Evolutionary conservation across 768 basidiomycete genomes (phyloP).

Genomic region (Megacollybia marginata): DNA sequence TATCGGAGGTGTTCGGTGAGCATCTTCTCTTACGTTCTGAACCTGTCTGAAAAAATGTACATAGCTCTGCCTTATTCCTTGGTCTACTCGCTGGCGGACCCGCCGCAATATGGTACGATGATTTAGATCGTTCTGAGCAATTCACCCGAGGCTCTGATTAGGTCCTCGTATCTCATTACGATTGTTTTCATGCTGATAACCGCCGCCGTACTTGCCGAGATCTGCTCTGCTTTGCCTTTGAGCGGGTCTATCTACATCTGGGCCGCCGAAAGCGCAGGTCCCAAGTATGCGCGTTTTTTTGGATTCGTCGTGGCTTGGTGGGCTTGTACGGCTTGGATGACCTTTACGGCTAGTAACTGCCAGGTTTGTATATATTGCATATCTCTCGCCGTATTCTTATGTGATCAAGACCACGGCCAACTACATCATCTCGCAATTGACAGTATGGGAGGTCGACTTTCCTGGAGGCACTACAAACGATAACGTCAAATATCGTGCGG

Average conservation of each 20-base stretch:
- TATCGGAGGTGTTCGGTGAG: conserved; percentile 77
- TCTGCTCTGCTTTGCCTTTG: conserved; percentile 81
- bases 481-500: conserved; percentile 80
- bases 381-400: not conserved
- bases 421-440: conserved; percentile 79
- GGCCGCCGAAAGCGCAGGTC: conserved; percentile 90
- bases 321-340: conserved; percentile 95
- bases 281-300: conserved; percentile 78
- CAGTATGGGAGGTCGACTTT: conserved; percentile 74
- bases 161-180: conserved; percentile 81
- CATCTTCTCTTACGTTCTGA: conserved; percentile 1
- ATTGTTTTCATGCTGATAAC: conserved; percentile 86
- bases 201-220: conserved; percentile 80
- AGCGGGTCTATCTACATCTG: conserved; percentile 93
- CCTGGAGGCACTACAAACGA: conserved; percentile 67
- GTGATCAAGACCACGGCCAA: conserved; percentile 70
- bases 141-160: conserved; percentile 15
- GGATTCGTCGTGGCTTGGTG: conserved; percentile 93
- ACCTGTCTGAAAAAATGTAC: conserved; percentile 1
- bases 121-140: conserved; percentile 6
- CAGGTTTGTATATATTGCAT: conserved; percentile 42
- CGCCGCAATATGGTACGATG: conserved; percentile 67
- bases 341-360: conserved; percentile 82
- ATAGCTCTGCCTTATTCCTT: conserved; percentile 70
- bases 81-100: conserved; percentile 83